phyloP scores from a whole-genome alignment of 2,329 filamentous ascomycete species.

The Fusarium subtropicale region DNA sequence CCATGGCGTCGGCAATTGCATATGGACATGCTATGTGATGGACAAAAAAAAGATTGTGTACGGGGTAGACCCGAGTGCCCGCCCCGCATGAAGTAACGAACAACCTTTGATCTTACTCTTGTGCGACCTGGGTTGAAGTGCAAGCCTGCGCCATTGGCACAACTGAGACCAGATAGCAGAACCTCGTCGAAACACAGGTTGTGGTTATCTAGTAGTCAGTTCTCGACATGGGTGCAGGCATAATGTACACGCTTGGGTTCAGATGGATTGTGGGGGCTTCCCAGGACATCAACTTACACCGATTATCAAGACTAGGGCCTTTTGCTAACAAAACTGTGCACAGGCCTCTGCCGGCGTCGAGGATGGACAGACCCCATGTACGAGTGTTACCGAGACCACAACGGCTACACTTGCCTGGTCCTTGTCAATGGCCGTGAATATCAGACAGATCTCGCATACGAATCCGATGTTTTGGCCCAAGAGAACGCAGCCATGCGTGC shows the following conservation, averaged over 20 bases:
- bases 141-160: neutral
- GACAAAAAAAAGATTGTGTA: slow-evolving; percentile 6
- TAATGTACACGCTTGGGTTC: neutral
- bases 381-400: slow-evolving; percentile 79
- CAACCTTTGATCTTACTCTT: slow-evolving; percentile 15
- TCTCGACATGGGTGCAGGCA: neutral
- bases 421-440: slow-evolving; percentile 97
- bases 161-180: slow-evolving; percentile 10
- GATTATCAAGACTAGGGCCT: slow-evolving; percentile 1
- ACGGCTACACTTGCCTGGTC: slow-evolving; percentile 88
- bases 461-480: slow-evolving; percentile 83
- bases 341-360: slow-evolving; percentile 93
- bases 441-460: slow-evolving; percentile 87
- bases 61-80: slow-evolving; percentile 20
- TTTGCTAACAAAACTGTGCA: slow-evolving; percentile 52
- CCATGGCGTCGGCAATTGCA: slow-evolving; percentile 35
- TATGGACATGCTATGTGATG: slow-evolving; percentile 9
- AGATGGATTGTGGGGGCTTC: neutral
- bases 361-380: slow-evolving; percentile 94
- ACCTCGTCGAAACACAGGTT: neutral
- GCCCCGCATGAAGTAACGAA: slow-evolving; percentile 26
- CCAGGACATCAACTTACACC: neutral
- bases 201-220: neutral
- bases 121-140: slow-evolving; percentile 7
- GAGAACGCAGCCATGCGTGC: slow-evolving; percentile 96